Evolutionary conservation across 257 asterid species (phyloP).

Genomic region (Lantana camara): DNA sequence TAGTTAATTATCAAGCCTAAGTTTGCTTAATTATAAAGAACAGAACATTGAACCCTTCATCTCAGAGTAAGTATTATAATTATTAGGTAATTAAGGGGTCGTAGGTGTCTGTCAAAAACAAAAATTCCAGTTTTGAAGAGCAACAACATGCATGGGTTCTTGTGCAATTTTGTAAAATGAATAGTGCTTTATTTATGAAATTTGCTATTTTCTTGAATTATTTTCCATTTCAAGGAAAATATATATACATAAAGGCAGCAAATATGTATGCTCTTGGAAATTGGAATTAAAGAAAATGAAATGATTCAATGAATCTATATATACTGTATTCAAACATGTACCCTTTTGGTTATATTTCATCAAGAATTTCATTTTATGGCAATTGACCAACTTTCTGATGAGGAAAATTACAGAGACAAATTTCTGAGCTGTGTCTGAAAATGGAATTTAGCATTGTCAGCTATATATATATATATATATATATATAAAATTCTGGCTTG

Average conservation of each 20-base stretch:
- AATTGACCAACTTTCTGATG: slow-evolving; percentile 32
- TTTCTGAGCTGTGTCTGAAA: slow-evolving; percentile 30
- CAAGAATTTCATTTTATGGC: neutral
- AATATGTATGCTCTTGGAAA: neutral
- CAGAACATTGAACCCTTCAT: neutral
- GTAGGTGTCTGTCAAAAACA: slow-evolving; percentile 24
- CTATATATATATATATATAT: neutral
- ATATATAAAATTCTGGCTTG: slow-evolving; percentile 5
- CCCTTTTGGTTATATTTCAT: neutral
- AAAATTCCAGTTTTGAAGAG: slow-evolving; percentile 35
- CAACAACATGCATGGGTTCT: slow-evolving; percentile 29
- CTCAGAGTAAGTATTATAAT: slow-evolving; percentile 2
- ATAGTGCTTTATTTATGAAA: too few relatives aligned
- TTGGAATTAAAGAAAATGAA: neutral
- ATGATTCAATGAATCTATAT: neutral
- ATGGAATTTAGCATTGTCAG: slow-evolving; percentile 38
- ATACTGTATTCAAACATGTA: neutral
- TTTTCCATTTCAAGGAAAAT: neutral
- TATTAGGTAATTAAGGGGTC: slow-evolving; percentile 1
- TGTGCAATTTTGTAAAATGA: too few relatives aligned
- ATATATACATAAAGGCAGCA: neutral
- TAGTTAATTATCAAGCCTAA: neutral
- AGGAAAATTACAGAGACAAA: slow-evolving; percentile 14
- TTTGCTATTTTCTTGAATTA: neutral
- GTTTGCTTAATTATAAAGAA: neutral